Evolutionary conservation across 345 rosid species (phyloP).

Genomic region (thale cress (Arabidopsis thaliana)): DNA sequence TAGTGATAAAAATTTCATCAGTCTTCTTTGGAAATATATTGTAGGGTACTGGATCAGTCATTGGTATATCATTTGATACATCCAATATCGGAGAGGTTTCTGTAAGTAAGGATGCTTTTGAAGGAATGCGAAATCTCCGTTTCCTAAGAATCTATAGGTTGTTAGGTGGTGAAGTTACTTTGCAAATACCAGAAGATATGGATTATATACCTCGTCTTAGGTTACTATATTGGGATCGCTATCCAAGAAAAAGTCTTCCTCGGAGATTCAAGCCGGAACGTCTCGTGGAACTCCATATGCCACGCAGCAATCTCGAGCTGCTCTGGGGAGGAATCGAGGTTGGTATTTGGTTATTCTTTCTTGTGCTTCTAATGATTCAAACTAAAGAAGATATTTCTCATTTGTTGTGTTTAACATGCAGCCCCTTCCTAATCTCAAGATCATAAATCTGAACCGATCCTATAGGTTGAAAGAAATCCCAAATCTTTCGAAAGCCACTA

Average conservation of each 20-base stretch:
- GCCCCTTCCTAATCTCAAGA: slow-evolving; percentile 37
- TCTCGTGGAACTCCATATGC: background rate
- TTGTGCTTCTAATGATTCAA: background rate
- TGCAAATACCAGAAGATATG: background rate
- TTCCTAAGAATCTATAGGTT: slow-evolving; percentile 3
- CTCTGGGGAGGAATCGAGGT: slow-evolving; percentile 45
- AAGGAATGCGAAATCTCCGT: slow-evolving; percentile 39
- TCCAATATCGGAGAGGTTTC: background rate
- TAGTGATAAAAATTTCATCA: background rate
- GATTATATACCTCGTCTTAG: slow-evolving; percentile 1
- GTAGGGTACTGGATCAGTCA: slow-evolving; percentile 34
- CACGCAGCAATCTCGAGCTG: background rate
- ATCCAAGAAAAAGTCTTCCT: slow-evolving; percentile 30
- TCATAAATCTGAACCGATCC: background rate
- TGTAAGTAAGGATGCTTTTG: slow-evolving; percentile 4
- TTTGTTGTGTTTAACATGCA: slow-evolving; percentile 18
- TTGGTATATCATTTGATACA: slow-evolving; percentile 26
- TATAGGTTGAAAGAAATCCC: slow-evolving; percentile 28
- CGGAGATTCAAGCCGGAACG: background rate
- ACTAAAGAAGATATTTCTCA: background rate
- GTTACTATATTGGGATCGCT: slow-evolving; percentile 17
- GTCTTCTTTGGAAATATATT: background rate
- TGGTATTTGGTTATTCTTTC: background rate
- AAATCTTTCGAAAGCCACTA: slow-evolving; percentile 36
- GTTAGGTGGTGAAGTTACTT: background rate